Percentiles rank a stretch among this genome's conserved stretches.
Evolutionary conservation across 352 stramenopile genomes (phyloP).

Genomic region (Globisporangium mamillatum): DNA sequence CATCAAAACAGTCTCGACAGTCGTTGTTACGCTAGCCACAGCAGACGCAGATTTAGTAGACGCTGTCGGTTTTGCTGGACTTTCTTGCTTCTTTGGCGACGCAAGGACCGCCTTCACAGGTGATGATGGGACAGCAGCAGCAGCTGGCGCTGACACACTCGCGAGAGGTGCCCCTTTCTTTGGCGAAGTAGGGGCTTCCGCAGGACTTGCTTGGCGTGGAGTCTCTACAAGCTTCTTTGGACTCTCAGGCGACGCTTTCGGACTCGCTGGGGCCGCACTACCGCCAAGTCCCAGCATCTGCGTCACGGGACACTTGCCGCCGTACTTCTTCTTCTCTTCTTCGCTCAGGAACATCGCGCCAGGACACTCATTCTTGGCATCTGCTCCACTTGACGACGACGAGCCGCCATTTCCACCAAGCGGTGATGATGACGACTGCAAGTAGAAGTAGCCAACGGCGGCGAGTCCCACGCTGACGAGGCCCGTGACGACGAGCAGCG

Average conservation of each 20-base stretch:
- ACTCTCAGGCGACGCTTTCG: constrained; percentile 16
- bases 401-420: neutral
- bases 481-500: constrained; percentile 58
- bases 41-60: neutral
- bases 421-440: constrained; percentile 26
- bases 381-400: constrained; percentile 11
- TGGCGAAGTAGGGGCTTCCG: constrained; percentile 7
- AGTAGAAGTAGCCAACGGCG: constrained; percentile 55
- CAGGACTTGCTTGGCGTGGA: constrained; percentile 3
- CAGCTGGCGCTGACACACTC: neutral
- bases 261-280: constrained; percentile 1
- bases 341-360: constrained; percentile 28
- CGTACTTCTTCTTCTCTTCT: constrained; percentile 32
- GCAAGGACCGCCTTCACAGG: constrained; percentile 17
- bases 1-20: neutral
- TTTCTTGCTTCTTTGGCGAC: constrained; percentile 27
- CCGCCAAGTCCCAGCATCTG: constrained; percentile 25
- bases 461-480: constrained; percentile 59
- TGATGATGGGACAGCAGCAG: neutral
- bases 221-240: constrained; percentile 10
- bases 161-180: constrained; percentile 11
- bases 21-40: neutral
- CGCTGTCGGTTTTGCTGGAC: constrained; percentile 6
- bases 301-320: constrained; percentile 40
- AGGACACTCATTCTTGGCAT: constrained; percentile 24